Evolutionary conservation across 345 rosid genomes (phyloP).

Genomic region (Citrus sinensis): DVS_A1.0 CM039163.1:41387001-41387500

Average conservation of each 20-base stretch:
- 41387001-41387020: not conserved
- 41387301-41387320: constrained; percentile 56
- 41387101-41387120: not conserved
- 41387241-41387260: constrained; percentile 71
- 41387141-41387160: constrained; percentile 77
- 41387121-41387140: constrained; percentile 21
- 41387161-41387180: constrained; percentile 97
- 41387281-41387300: constrained; percentile 38
- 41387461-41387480: not conserved
- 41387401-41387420: not conserved
- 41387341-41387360: constrained; percentile 69
- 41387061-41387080: not conserved
- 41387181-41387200: constrained; percentile 89
- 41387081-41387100: not conserved
- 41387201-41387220: constrained; percentile 67
- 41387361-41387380: constrained; percentile 18
- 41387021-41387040: not conserved
- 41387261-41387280: constrained; percentile 57
- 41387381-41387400: constrained; percentile 16
- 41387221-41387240: constrained; percentile 81
- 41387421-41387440: not conserved
- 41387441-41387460: no score
- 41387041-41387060: not conserved
- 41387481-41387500: not conserved
- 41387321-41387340: constrained; percentile 57